These are phyloP conservation scores for Echinosophora koreensis DNA, from an alignment of 306 rosid genomes.

Conservation along the genomic window DNA sequence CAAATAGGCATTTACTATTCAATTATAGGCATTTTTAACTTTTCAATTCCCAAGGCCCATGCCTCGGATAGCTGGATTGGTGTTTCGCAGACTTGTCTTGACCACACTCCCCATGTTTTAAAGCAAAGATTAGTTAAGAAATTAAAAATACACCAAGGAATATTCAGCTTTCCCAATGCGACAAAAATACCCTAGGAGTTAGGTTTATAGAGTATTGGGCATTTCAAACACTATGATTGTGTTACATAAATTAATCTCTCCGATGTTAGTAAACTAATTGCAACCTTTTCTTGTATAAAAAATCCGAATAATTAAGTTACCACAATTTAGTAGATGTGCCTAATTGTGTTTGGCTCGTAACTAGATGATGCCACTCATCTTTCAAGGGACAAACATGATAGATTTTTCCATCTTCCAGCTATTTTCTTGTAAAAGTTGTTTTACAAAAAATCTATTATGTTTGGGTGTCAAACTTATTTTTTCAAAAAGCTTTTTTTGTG, in stretches of 20 bases:
- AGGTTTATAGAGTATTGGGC: constrained; percentile 49
- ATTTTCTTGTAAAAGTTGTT: too few relatives aligned
- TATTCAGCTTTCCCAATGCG: constrained; percentile 90
- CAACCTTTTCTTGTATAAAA: not conserved
- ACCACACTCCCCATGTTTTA: constrained; percentile 18
- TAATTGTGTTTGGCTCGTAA: constrained; percentile 35
- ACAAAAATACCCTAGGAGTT: constrained; percentile 81
- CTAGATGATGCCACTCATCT: not conserved
- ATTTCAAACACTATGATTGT: constrained; percentile 47
- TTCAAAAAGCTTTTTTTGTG: too few relatives aligned
- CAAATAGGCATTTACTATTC: constrained; percentile 8
- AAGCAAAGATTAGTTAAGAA: constrained; percentile 37
- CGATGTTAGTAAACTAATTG: constrained; percentile 35
- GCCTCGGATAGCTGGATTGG: not conserved
- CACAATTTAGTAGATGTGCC: constrained; percentile 9
- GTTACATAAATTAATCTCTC: constrained; percentile 33
- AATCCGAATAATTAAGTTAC: not conserved
- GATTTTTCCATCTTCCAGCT: too few relatives aligned
- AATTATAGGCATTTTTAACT: not conserved
- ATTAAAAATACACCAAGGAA: constrained; percentile 47
- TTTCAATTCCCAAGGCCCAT: constrained; percentile 45
- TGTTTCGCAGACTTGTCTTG: constrained; percentile 18
- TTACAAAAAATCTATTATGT: too few relatives aligned
- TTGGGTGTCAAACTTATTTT: too few relatives aligned
- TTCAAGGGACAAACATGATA: not conserved